phyloP scores from a whole-genome alignment of 129 eudicot genomes.

The Dittrichia graveolens region DNA sequence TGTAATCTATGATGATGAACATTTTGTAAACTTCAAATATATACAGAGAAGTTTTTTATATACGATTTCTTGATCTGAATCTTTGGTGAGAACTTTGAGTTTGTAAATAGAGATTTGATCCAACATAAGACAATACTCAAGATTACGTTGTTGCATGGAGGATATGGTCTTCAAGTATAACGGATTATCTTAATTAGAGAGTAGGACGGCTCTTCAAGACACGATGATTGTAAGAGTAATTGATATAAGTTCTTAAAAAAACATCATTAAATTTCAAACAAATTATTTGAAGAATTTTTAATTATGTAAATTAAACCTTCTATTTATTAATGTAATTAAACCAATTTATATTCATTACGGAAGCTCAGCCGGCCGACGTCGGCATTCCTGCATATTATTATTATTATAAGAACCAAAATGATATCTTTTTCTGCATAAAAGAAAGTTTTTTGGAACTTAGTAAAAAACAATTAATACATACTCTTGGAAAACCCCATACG shows the following conservation, averaged over 20 bases:
- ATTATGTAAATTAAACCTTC: not conserved
- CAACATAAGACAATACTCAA: too few species aligned
- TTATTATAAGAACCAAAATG: slow-evolving; percentile 13
- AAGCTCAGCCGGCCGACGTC: slow-evolving; percentile 60
- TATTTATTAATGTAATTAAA: not conserved
- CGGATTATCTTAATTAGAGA: not conserved
- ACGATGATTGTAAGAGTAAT: too few species aligned
- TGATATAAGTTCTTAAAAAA: too few species aligned
- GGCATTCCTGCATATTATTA: slow-evolving; percentile 40
- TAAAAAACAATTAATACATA: not conserved
- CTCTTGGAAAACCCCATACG: slow-evolving; percentile 20
- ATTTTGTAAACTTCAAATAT: too few species aligned
- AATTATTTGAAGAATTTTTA: not conserved
- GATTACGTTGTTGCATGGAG: too few species aligned
- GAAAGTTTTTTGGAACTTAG: slow-evolving; percentile 15
- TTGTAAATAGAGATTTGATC: too few species aligned
- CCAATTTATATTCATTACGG: slow-evolving; percentile 21
- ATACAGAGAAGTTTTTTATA: too few species aligned
- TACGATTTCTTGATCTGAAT: too few species aligned
- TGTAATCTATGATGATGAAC: too few species aligned
- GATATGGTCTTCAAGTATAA: too few species aligned
- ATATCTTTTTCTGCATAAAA: slow-evolving; percentile 27
- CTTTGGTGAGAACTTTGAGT: too few species aligned
- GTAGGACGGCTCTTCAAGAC: not conserved
- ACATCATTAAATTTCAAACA: too few species aligned